Evolutionary conservation across 1,284 basidiomycete genomes (phyloP).

Genomic region (Lentinula novae-zelandiae): DNA sequence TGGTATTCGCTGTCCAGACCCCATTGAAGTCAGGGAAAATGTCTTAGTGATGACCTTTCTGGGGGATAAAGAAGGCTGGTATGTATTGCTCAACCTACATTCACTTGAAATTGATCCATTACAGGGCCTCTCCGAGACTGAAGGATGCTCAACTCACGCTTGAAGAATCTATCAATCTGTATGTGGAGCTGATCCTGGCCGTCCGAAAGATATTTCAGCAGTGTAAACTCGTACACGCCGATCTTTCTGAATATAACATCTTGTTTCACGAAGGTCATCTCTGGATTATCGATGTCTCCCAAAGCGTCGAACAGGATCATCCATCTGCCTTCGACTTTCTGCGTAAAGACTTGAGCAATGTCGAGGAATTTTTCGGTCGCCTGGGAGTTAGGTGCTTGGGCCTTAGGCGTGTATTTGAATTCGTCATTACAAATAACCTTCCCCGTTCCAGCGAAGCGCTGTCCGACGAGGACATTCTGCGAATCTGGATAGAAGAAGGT

Average conservation of each 20-base stretch:
- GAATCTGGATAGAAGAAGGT: slow-evolving; percentile 46
- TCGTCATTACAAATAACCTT: slow-evolving; percentile 66
- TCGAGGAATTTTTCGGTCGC: slow-evolving; percentile 88
- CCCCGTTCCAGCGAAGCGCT: slow-evolving; percentile 22
- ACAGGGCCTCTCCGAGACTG: slow-evolving; percentile 84
- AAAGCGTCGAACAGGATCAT: slow-evolving; percentile 98
- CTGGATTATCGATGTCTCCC: slow-evolving; percentile 97
- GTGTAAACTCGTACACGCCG: slow-evolving; percentile 96
- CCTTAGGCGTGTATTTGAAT: slow-evolving; percentile 83
- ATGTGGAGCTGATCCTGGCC: slow-evolving; percentile 77
- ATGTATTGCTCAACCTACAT: slow-evolving; percentile 23
- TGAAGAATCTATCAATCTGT: slow-evolving; percentile 58
- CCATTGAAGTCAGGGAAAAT: slow-evolving; percentile 93
- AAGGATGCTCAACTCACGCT: slow-evolving; percentile 80
- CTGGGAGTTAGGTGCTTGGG: slow-evolving; percentile 80
- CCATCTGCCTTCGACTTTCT: slow-evolving; percentile 96
- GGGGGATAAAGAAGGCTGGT: slow-evolving; percentile 81
- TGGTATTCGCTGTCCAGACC: slow-evolving; percentile 84
- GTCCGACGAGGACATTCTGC: slow-evolving; percentile 40
- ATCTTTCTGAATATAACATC: slow-evolving; percentile 98
- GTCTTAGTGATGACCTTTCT: slow-evolving; percentile 96
- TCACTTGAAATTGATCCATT: neutral
- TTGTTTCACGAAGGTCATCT: slow-evolving; percentile 81
- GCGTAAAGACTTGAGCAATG: slow-evolving; percentile 87
- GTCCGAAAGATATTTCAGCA: slow-evolving; percentile 85